These are phyloP conservation scores for Trichomonas vaginalis DNA, from an alignment of 208 protist genomes.

Conservation along the genomic window DNA sequence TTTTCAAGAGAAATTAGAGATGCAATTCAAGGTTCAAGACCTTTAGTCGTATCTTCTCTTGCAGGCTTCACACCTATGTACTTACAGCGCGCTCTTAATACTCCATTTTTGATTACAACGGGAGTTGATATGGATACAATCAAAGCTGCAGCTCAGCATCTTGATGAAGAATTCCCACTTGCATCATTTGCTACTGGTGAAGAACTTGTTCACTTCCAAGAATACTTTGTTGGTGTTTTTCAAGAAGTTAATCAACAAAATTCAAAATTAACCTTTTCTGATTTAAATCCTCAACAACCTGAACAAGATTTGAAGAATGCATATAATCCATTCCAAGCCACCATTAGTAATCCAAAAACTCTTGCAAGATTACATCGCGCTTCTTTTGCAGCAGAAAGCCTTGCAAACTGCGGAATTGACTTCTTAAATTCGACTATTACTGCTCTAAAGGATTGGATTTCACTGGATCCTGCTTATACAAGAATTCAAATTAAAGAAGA, in stretches of 20 bases:
- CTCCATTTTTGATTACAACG: not conserved
- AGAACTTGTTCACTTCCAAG: not conserved
- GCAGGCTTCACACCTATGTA: not conserved
- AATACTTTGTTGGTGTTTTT: not conserved
- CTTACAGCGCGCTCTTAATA: not conserved
- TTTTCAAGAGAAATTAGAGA: constrained; percentile 1
- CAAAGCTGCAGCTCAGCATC: not conserved
- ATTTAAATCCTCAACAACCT: not conserved
- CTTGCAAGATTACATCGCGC: not conserved
- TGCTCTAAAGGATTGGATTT: not conserved
- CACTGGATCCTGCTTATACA: not conserved
- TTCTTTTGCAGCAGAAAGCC: not conserved
- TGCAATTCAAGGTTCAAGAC: not conserved
- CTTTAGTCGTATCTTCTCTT: not conserved
- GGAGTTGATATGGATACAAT: not conserved
- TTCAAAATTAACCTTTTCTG: not conserved
- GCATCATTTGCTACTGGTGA: not conserved
- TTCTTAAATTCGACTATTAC: not conserved
- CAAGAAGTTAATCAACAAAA: not conserved
- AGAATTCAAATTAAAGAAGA: not conserved
- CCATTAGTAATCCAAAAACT: not conserved
- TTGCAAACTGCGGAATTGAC: not conserved
- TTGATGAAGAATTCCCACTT: not conserved
- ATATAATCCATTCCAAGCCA: not conserved
- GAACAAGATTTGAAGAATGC: not conserved